phyloP scores from a whole-genome alignment of 345 rosid species.

The Citrus cavaleriei region DNA sequence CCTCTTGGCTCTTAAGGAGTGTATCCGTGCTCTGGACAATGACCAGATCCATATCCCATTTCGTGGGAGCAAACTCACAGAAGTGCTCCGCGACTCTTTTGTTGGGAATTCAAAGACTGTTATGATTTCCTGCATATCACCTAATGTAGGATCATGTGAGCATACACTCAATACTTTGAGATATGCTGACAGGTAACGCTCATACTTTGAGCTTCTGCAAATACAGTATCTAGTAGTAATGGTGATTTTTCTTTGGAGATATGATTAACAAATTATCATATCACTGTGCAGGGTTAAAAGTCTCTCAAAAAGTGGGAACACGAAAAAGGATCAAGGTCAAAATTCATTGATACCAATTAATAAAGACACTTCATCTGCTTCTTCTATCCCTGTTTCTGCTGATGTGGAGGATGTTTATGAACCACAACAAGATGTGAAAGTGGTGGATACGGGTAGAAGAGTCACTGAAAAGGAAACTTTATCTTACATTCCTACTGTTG shows the following conservation, averaged over 20 bases:
- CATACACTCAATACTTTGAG: slow-evolving; percentile 91
- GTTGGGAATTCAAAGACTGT: slow-evolving; percentile 96
- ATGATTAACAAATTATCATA: slow-evolving; percentile 9
- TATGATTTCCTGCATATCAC: slow-evolving; percentile 96
- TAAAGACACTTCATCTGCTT: slow-evolving; percentile 53
- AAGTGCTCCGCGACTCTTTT: slow-evolving; percentile 95
- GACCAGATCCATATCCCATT: slow-evolving; percentile 97
- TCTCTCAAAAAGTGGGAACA: slow-evolving; percentile 84
- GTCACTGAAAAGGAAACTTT: slow-evolving; percentile 57
- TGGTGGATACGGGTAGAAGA: slow-evolving; percentile 54
- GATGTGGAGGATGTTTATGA: slow-evolving; percentile 56
- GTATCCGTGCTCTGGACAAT: slow-evolving; percentile 94
- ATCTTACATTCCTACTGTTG: slow-evolving; percentile 38
- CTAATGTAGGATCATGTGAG: slow-evolving; percentile 95
- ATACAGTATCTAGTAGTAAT: neutral
- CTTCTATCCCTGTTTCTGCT: slow-evolving; percentile 36
- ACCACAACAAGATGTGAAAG: slow-evolving; percentile 48
- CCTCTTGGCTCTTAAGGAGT: slow-evolving; percentile 94
- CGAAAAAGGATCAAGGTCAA: slow-evolving; percentile 64
- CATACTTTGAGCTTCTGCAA: slow-evolving; percentile 8
- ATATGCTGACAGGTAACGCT: slow-evolving; percentile 85
- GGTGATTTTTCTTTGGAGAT: neutral
- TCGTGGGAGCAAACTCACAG: slow-evolving; percentile 95
- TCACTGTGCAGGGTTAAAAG: slow-evolving; percentile 80
- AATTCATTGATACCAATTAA: slow-evolving; percentile 40